phyloP scores from a whole-genome alignment of 345 rosid genomes.

The Excoecaria agallocha region DNA sequence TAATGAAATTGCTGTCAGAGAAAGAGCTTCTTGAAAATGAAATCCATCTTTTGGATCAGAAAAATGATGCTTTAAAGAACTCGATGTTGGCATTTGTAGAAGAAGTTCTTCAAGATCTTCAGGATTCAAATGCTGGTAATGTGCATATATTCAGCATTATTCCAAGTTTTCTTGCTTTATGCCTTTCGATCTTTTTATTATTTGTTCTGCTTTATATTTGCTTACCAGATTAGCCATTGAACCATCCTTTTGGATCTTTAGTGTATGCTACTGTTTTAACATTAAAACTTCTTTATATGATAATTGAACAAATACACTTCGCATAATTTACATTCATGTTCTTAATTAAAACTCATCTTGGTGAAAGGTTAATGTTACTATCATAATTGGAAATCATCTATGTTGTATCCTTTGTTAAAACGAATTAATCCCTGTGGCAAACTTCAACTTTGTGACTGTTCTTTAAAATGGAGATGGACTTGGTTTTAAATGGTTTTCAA shows the following conservation, averaged over 20 bases:
- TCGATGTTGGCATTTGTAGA: constrained; percentile 59
- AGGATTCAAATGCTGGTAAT: constrained; percentile 38
- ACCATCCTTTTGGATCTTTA: neutral
- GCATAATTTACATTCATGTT: neutral
- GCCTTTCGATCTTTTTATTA: neutral
- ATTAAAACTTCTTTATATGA: neutral
- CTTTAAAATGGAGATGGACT: neutral
- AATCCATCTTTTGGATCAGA: constrained; percentile 41
- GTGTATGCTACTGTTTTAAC: neutral
- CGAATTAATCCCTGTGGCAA: neutral
- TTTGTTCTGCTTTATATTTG: neutral
- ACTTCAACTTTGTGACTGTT: neutral
- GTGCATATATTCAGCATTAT: neutral
- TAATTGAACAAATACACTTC: neutral
- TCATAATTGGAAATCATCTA: neutral
- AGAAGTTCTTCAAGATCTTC: constrained; percentile 51
- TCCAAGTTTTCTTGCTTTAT: neutral
- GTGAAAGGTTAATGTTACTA: no score
- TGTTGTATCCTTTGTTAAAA: neutral
- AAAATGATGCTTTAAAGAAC: constrained; percentile 45
- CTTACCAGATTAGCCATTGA: neutral
- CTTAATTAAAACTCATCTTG: neutral
- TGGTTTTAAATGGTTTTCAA: neutral
- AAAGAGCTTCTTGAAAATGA: constrained; percentile 58
- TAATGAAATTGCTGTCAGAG: constrained; percentile 43